Conservation (phyloP, 805 yeast species). For the Metschnikowia lunata region DNA sequence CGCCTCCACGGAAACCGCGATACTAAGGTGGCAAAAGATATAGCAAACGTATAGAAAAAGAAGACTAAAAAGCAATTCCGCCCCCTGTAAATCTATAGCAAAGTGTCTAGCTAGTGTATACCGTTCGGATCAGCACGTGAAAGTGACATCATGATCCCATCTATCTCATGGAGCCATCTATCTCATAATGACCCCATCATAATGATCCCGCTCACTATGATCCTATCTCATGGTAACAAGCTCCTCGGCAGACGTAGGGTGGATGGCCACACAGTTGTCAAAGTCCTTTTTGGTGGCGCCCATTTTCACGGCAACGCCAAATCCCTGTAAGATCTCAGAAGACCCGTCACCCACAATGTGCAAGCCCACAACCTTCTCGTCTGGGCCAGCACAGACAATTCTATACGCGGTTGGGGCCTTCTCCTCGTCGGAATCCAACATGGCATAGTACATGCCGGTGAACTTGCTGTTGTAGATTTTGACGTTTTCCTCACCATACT, state of each 20-base stretch:
- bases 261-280: conserved; percentile 95
- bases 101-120: conserved; percentile 3
- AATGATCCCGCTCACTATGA: too few species aligned
- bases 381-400: conserved; percentile 68
- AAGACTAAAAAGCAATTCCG: too few species aligned
- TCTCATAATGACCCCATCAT: too few species aligned
- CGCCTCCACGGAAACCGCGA: conserved; percentile 19
- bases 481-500: conserved; percentile 76
- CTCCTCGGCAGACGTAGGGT: conserved; percentile 98
- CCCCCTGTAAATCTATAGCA: not conserved
- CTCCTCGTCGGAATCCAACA: conserved; percentile 54
- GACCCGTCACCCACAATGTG: conserved; percentile 90
- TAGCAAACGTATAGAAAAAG: not conserved
- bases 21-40: not conserved
- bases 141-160: conserved; percentile 16
- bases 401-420: conserved; percentile 89
- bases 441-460: conserved; percentile 90
- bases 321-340: conserved; percentile 94
- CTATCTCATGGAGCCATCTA: too few species aligned
- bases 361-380: conserved; percentile 92
- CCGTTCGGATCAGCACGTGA: not conserved
- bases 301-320: conserved; percentile 97
- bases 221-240: conserved; percentile 70
- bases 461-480: conserved; percentile 81
- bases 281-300: conserved; percentile 97